Evolutionary conservation across 257 asterid species (phyloP).

Genomic region (Nicotiana benthamiana): DNA sequence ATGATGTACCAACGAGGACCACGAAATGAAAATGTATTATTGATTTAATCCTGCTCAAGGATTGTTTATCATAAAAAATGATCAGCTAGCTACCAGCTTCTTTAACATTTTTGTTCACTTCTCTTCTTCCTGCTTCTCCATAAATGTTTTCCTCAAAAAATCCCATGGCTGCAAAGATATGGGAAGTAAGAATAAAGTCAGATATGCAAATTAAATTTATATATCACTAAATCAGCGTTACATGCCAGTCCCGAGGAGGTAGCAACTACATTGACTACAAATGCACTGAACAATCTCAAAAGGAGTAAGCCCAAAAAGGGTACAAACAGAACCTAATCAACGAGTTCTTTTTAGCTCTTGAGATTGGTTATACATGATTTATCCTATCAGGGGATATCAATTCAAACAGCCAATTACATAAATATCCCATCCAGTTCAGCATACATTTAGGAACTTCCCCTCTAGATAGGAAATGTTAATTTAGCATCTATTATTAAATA

Average conservation of each 20-base stretch:
- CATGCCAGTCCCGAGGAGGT: background rate
- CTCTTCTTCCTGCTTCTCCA: slow-evolving; percentile 62
- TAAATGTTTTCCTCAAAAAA: slow-evolving; percentile 76
- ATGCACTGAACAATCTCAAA: background rate
- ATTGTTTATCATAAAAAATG: slow-evolving; percentile 27
- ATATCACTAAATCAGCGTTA: background rate
- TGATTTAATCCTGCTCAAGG: slow-evolving; percentile 19
- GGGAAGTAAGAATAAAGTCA: background rate
- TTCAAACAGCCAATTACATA: background rate
- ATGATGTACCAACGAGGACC: background rate
- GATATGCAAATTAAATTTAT: background rate
- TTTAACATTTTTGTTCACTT: slow-evolving; percentile 30
- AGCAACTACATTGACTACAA: background rate
- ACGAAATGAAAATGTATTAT: slow-evolving; percentile 16
- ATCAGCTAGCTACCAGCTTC: slow-evolving; percentile 9
- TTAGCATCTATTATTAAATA: background rate
- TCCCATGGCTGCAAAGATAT: slow-evolving; percentile 66
- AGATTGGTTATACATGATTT: background rate
- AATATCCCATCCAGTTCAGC: background rate
- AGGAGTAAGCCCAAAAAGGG: background rate
- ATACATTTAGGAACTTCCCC: background rate
- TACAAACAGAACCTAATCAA: background rate
- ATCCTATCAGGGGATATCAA: background rate
- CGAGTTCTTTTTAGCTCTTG: background rate
- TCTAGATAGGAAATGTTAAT: background rate